These are phyloP conservation scores for Ustilago bromivora DNA, from an alignment of 1,284 basidiomycete genomes.

Conservation along the genomic window DNA sequence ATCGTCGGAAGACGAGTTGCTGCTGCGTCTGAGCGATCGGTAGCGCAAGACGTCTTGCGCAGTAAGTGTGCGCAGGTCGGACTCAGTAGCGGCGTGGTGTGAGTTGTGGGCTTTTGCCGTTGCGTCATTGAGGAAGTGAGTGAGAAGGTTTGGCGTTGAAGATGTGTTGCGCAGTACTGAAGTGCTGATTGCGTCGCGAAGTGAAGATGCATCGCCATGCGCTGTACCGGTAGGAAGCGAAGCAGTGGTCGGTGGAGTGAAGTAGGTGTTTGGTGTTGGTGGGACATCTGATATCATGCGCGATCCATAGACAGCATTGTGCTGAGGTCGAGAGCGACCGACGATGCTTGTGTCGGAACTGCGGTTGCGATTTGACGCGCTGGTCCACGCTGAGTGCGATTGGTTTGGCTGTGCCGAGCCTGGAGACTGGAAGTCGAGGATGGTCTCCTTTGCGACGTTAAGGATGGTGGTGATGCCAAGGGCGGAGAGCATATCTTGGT, in stretches of 20 bases:
- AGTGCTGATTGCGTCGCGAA: conserved; percentile 32
- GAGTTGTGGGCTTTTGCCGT: not conserved
- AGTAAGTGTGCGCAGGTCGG: conserved; percentile 32
- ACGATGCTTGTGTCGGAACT: not conserved
- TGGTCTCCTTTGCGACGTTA: conserved; percentile 84
- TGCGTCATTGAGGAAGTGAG: conserved; percentile 30
- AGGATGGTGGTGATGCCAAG: conserved; percentile 83
- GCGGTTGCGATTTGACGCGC: conserved; percentile 4
- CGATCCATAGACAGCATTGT: conserved; percentile 2
- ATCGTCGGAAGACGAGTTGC: conserved; percentile 46
- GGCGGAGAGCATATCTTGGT: conserved; percentile 79
- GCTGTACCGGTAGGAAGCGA: conserved; percentile 8
- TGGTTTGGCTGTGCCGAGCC: conserved; percentile 9
- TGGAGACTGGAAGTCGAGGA: conserved; percentile 44
- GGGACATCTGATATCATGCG: conserved; percentile 9
- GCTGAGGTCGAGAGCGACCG: not conserved
- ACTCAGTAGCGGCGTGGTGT: not conserved
- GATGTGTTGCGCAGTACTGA: conserved; percentile 55
- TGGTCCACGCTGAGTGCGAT: conserved; percentile 22
- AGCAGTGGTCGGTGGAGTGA: conserved; percentile 43
- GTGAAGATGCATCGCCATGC: conserved; percentile 21
- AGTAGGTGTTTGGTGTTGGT: conserved; percentile 36
- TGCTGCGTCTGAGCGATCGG: conserved; percentile 38
- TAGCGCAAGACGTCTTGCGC: conserved; percentile 41
- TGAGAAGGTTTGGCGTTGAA: conserved; percentile 61